phyloP scores from a whole-genome alignment of 2,329 filamentous ascomycete species.

The Clonostachys rhizophaga region DNA sequence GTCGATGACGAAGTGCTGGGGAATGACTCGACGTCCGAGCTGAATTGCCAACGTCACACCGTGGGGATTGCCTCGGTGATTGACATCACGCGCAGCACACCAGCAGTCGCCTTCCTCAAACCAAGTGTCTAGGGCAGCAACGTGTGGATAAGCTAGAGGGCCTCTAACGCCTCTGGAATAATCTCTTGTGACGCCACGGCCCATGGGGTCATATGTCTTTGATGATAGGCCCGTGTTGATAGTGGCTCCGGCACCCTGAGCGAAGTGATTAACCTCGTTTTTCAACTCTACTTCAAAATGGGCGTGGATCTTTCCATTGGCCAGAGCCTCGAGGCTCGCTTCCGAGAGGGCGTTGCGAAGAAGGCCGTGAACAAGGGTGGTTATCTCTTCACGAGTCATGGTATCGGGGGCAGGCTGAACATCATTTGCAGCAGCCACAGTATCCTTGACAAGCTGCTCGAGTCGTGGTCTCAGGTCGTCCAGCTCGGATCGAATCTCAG shows the following conservation, averaged over 20 bases:
- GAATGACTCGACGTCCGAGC: conserved; percentile 53
- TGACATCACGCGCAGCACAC: conserved; percentile 56
- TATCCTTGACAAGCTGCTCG: conserved; percentile 20
- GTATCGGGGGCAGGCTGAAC: conserved; percentile 13
- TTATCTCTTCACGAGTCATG: conserved; percentile 34
- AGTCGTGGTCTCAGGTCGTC: conserved; percentile 26
- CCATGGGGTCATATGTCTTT: conserved; percentile 38
- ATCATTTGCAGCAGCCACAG: conserved; percentile 16
- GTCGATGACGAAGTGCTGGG: conserved; percentile 67
- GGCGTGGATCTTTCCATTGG: conserved; percentile 37
- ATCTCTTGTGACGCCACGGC: conserved; percentile 5
- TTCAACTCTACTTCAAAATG: conserved; percentile 37
- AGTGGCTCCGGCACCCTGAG: conserved; percentile 57
- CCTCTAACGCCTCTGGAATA: conserved; percentile 11
- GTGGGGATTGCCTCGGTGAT: conserved; percentile 35
- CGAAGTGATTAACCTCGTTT: conserved; percentile 70
- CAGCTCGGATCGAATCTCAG: conserved; percentile 34
- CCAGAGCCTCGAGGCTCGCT: conserved; percentile 39
- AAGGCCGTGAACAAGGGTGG: conserved; percentile 29
- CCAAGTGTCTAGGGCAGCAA: conserved; percentile 64
- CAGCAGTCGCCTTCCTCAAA: conserved; percentile 81
- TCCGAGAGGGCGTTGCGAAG: conserved; percentile 37
- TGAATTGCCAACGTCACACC: conserved; percentile 63
- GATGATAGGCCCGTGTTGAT: conserved; percentile 60
- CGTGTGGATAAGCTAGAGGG: conserved; percentile 23